phyloP scores from a whole-genome alignment of 2,329 filamentous ascomycete genomes.

The Penicillium glabrum region DNA sequence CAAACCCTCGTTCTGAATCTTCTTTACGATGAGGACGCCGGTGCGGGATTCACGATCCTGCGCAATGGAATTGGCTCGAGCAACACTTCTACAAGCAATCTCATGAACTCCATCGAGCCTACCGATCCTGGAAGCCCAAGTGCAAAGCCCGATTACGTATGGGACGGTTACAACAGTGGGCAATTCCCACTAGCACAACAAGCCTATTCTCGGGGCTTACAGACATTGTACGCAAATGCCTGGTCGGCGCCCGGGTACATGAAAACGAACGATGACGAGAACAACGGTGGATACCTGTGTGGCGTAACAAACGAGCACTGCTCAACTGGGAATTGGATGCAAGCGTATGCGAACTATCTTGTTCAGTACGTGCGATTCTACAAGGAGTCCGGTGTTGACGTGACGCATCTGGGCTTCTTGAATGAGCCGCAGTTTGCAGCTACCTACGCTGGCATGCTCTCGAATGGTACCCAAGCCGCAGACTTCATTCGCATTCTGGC shows the following conservation, averaged over 20 bases:
- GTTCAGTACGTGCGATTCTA: constrained; percentile 50
- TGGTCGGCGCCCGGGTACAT: constrained; percentile 55
- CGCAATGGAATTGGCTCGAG: constrained; percentile 46
- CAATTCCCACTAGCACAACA: constrained; percentile 44
- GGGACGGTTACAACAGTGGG: constrained; percentile 49
- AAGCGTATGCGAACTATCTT: constrained; percentile 52
- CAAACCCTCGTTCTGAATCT: neutral
- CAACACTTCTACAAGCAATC: constrained; percentile 12
- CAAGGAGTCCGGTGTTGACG: constrained; percentile 36
- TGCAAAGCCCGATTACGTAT: constrained; percentile 28
- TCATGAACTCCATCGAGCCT: constrained; percentile 40
- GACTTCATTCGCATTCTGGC: constrained; percentile 53
- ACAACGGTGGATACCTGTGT: constrained; percentile 48
- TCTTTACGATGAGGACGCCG: constrained; percentile 15
- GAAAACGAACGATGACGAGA: constrained; percentile 51
- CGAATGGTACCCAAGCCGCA: constrained; percentile 48
- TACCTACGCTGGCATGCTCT: constrained; percentile 50
- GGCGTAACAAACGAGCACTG: constrained; percentile 45
- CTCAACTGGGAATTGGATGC: constrained; percentile 47
- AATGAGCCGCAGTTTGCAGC: constrained; percentile 46
- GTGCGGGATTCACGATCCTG: constrained; percentile 53
- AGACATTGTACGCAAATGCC: constrained; percentile 45
- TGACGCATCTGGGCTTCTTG: constrained; percentile 42
- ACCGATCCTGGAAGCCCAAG: constrained; percentile 45
- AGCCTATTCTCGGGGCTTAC: neutral